These are phyloP conservation scores for Cucurbita ficifolia DNA, from an alignment of 306 rosid genomes.

Conservation along the genomic window DNA sequence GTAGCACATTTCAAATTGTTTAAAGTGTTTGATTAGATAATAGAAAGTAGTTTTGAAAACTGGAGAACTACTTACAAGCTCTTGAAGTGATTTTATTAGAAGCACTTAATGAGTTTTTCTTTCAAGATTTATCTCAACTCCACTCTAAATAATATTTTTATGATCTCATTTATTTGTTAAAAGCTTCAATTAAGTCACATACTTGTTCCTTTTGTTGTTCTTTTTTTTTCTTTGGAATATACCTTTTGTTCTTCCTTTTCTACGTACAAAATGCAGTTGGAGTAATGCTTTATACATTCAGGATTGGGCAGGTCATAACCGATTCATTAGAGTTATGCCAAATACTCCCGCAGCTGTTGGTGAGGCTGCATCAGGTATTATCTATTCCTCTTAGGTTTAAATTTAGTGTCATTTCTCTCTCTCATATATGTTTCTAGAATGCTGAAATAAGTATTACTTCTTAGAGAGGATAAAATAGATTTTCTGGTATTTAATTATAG, in stretches of 20 bases:
- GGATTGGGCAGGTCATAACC: conserved; percentile 71
- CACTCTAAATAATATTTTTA: background rate
- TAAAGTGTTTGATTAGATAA: background rate
- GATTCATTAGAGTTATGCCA: conserved; percentile 75
- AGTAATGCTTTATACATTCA: conserved; percentile 10
- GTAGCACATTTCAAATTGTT: background rate
- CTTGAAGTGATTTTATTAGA: background rate
- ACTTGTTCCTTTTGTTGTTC: background rate
- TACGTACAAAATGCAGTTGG: background rate
- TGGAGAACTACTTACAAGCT: background rate
- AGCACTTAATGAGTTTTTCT: background rate
- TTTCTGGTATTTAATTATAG: background rate
- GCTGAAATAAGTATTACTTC: background rate
- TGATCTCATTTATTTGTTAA: background rate
- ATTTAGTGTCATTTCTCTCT: background rate
- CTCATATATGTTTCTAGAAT: background rate
- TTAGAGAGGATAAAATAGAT: background rate
- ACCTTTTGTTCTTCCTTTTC: background rate
- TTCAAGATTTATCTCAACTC: background rate
- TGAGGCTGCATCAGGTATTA: conserved; percentile 67
- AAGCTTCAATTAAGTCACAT: background rate
- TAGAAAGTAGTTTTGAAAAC: background rate
- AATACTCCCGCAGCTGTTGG: conserved; percentile 69
- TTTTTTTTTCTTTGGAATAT: too few relatives aligned
- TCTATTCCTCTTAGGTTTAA: background rate